Evolutionary conservation across 2,329 filamentous ascomycete genomes (phyloP), one percentile per base, ranked within the genome.

Genomic region (Peltaster fructicola): DNA sequence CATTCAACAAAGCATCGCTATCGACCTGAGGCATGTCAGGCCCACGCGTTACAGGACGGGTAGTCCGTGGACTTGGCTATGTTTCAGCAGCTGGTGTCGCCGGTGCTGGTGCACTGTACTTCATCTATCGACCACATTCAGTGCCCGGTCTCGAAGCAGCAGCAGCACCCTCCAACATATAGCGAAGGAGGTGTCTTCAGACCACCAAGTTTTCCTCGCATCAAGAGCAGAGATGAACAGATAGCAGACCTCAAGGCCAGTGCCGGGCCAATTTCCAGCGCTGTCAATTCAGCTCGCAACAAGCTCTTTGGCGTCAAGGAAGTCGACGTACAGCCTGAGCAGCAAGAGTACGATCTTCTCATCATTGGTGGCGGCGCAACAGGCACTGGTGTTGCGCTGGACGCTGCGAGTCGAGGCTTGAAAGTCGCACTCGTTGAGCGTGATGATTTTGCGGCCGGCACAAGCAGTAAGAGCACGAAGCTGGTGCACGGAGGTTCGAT

Each of bases 381-480:
- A 2, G 78, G 78, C 8, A 65, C 77, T 5, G 78, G 78, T 13
- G 80, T 88, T 40, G 78, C 79, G 8, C 64, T 88, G 22, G 78
- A 88, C 51, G 78, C 78, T 17, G 74, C 71, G 12, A 84, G 78
- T 2, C 65, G 78, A 38, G 78, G 78, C 2, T 56, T 85, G 41
- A 79, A 73, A 52, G 78, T 88, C 30, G 78, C 79, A 8, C 54
- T 84, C 24, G 75, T 88, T 9, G 78, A 88, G 54, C 64, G 77
- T 33, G 79, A 85, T 48, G 78, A 88, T 52, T 88, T 85, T 48
- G 73, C 73, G 39, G 65, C 73, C 33, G 78, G 79, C 15, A 85
- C 78, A 19, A 82, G 75, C 56, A 80, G 74, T 51, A 85, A 85
- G 58, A 82, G 75, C 55, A 88, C 78, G 23, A 88, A 88, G 54